Evolutionary conservation across 75 land plant species (phyloP).

Genomic region (Gnetum montanum): DNA sequence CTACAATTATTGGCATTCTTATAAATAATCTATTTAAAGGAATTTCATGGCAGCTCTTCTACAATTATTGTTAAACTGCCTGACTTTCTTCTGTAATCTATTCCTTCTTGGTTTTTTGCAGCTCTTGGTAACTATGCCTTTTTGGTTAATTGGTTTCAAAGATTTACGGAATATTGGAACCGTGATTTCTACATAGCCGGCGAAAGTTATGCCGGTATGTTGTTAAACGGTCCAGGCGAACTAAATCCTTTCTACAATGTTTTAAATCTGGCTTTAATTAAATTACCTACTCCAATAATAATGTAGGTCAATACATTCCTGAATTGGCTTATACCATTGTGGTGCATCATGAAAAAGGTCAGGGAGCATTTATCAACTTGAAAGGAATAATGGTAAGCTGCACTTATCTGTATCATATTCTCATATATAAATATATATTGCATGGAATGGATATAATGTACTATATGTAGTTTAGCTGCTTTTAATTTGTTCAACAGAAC

Average conservation of each 20-base stretch:
- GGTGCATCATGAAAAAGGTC: slow-evolving; percentile 20
- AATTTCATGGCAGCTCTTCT: neutral
- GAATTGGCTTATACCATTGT: slow-evolving; percentile 54
- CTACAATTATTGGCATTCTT: too few relatives aligned
- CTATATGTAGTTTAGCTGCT: too few relatives aligned
- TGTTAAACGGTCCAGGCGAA: neutral
- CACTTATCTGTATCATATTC: too few relatives aligned
- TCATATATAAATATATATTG: too few relatives aligned
- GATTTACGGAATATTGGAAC: slow-evolving; percentile 50
- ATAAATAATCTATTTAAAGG: neutral
- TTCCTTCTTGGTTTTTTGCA: slow-evolving; percentile 27
- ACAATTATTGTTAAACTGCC: neutral
- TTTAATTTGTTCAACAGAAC: too few relatives aligned
- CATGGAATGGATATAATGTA: too few relatives aligned
- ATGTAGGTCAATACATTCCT: slow-evolving; percentile 65
- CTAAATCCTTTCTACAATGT: neutral
- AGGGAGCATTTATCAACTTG: slow-evolving; percentile 54
- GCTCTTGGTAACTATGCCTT: slow-evolving; percentile 51
- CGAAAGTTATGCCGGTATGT: slow-evolving; percentile 73
- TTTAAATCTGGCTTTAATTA: neutral
- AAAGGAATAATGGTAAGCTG: slow-evolving; percentile 81
- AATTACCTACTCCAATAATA: neutral
- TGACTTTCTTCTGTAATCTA: neutral
- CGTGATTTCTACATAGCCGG: slow-evolving; percentile 68
- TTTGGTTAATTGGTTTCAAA: slow-evolving; percentile 58